A percentile compares a stretch with the other conserved stretches of the same genome.
Conservation (phyloP, 1,139 yeast genomes). For the Kodamaea sp. region DNA sequence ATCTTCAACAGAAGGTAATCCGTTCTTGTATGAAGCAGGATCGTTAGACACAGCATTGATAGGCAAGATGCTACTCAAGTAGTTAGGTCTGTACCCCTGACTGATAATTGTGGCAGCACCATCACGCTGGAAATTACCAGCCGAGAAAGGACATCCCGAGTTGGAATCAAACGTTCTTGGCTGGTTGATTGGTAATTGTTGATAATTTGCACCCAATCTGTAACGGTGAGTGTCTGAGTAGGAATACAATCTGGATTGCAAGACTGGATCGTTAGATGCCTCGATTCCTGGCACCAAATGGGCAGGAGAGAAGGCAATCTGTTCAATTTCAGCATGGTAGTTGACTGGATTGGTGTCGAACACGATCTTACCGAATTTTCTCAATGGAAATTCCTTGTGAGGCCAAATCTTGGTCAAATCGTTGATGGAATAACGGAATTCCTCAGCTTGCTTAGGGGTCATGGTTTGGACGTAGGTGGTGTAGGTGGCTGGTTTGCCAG, state of each 20-base stretch:
- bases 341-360: slow-evolving; percentile 58
- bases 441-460: slow-evolving; percentile 64
- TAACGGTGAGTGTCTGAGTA: slow-evolving; percentile 65
- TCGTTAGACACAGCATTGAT: slow-evolving; percentile 22
- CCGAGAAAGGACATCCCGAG: slow-evolving; percentile 32
- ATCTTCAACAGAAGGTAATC: slow-evolving; percentile 20
- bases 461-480: slow-evolving; percentile 66
- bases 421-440: slow-evolving; percentile 62
- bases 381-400: slow-evolving; percentile 55
- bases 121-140: slow-evolving; percentile 45
- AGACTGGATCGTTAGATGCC: slow-evolving; percentile 60
- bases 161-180: slow-evolving; percentile 17
- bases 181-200: slow-evolving; percentile 31
- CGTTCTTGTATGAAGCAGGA: slow-evolving; percentile 16
- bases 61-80: slow-evolving; percentile 25
- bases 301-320: slow-evolving; percentile 60
- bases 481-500: slow-evolving; percentile 64
- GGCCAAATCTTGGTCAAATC: slow-evolving; percentile 72
- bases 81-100: slow-evolving; percentile 34
- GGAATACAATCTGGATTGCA: slow-evolving; percentile 58
- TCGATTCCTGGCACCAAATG: slow-evolving; percentile 63
- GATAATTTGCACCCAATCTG: slow-evolving; percentile 42
- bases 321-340: slow-evolving; percentile 61
- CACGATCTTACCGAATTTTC: slow-evolving; percentile 57
- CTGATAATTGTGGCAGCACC: slow-evolving; percentile 27